A percentile compares a stretch with the other conserved stretches of the same genome.
Conservation (phyloP, 352 stramenopile species). For the Globisporangium cylindrosporum region DNA sequence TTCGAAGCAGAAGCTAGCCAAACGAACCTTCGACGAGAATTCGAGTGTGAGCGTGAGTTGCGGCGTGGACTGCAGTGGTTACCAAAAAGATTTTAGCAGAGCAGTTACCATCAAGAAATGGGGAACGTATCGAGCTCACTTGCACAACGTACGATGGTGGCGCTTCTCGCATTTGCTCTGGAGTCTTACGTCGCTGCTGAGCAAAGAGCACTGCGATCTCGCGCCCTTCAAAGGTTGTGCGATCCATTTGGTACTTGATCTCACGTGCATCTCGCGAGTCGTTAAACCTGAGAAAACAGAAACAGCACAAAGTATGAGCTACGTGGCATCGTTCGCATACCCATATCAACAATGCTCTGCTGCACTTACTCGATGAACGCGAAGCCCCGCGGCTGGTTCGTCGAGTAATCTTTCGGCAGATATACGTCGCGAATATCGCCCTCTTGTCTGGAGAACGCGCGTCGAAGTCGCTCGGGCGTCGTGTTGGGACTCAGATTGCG, state of each 20-base stretch:
- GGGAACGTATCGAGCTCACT: not conserved
- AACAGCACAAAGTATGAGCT: not conserved
- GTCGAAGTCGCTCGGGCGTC: conserved; percentile 39
- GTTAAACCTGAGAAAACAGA: conserved; percentile 31
- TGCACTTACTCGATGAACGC: conserved; percentile 68
- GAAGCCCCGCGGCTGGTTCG: conserved; percentile 68
- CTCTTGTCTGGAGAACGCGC: conserved; percentile 41
- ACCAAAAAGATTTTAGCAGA: not conserved
- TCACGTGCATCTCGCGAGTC: conserved; percentile 62
- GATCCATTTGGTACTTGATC: conserved; percentile 75
- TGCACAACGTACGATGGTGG: conserved; percentile 9
- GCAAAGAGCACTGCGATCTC: conserved; percentile 81
- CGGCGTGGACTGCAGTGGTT: conserved; percentile 15
- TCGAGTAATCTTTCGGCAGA: conserved; percentile 56
- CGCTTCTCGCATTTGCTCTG: conserved; percentile 59
- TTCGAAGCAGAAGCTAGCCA: not conserved
- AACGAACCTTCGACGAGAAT: conserved; percentile 13
- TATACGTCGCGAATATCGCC: conserved; percentile 68
- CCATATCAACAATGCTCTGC: not conserved
- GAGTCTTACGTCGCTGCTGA: conserved; percentile 75
- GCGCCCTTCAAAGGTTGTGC: conserved; percentile 53
- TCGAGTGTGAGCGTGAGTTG: conserved; percentile 20
- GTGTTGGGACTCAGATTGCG: conserved; percentile 39
- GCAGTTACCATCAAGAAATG: not conserved
- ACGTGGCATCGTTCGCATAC: not conserved